Base-by-base conservation (phyloP, 257 asterid species). In the Salvia miltiorrhiza region DNA sequence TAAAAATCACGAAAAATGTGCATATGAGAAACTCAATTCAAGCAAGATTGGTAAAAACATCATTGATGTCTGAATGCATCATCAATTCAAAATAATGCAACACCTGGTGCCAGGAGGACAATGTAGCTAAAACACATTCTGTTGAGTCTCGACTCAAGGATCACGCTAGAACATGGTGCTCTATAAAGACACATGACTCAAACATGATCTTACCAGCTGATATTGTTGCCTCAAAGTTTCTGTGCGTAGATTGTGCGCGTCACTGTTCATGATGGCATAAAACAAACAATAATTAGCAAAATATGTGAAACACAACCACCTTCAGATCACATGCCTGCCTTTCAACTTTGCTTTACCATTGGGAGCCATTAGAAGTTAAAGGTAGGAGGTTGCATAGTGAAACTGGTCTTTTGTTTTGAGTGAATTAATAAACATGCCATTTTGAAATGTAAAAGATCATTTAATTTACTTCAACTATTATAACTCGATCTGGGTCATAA, bases 181-280 rank as follows among this genome's bases (percentile, higher is more conserved):
- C 32, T 26, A 9, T 4, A 7, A 33, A 41, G 49, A 52, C 37
- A 58, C 21, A 48, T 41, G 67, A 60, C 35, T 48, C 26, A 19
- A 26, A 66, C 57, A 77, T 71, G 52, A 73, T 56, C 95, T 84
- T 82, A 93, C 97, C 94, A 84, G 75, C 65, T 81, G 93, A 85
- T 90, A 93, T 75, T 93, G 99, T 67, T 93, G 90, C 84, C 84
- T 84, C 87, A 93, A 56, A 63, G 88, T 80, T 79, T 93, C 99
- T 24, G 87, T 75, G 41, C 77, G 92, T 77, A 93, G 87, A 77
- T 93, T 90, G 86, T 90, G 97, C 35, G 39, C 47, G 44, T 89
- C 91, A 61, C 99, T 93, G 96, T 83, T 61, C 78, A 83, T 37
- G 43, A 76, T 69, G 70, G 47, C 45, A 76, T 8, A 54, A 55